These are phyloP conservation scores for Xylariales sp. DNA, from an alignment of 2,329 filamentous ascomycete genomes.

Conservation along the genomic window DNA sequence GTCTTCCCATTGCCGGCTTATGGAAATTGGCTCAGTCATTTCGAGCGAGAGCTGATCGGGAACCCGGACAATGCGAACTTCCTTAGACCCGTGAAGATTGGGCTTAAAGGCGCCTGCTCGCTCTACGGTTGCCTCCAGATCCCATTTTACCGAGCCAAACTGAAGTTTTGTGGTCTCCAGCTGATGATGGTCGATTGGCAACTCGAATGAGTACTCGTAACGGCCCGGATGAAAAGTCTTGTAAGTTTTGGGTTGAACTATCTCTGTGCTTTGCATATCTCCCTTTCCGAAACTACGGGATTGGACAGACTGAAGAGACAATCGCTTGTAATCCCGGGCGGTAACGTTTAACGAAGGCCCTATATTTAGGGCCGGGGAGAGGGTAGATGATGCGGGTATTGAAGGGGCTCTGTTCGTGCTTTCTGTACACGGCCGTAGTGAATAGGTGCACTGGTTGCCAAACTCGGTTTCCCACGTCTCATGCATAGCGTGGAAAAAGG, in stretches of 20 bases:
- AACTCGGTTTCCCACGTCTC: conserved; percentile 70
- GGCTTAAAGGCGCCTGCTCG: conserved; percentile 90
- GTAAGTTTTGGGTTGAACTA: conserved; percentile 76
- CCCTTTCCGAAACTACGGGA: conserved; percentile 87
- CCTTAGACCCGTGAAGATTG: conserved; percentile 83
- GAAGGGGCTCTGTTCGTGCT: conserved; percentile 47
- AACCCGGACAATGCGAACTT: conserved; percentile 85
- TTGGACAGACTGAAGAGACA: conserved; percentile 84
- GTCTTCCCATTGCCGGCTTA: conserved; percentile 93
- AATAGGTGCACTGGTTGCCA: conserved; percentile 71
- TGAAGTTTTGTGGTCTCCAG: conserved; percentile 91
- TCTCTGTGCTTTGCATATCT: conserved; percentile 73
- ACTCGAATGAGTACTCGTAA: conserved; percentile 80
- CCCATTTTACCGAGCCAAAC: conserved; percentile 87
- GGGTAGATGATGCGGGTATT: conserved; percentile 49
- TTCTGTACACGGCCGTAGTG: conserved; percentile 55
- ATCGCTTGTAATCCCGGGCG: conserved; percentile 68
- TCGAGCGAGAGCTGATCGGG: conserved; percentile 90
- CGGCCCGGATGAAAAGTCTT: conserved; percentile 82
- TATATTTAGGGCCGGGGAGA: conserved; percentile 50
- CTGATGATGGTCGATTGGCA: conserved; percentile 88
- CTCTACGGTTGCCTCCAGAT: conserved; percentile 85
- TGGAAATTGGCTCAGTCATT: conserved; percentile 92
- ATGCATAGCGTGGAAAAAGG: conserved; percentile 87
- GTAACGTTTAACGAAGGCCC: conserved; percentile 51